These are phyloP conservation scores for Hypoxylon sp. DNA, from an alignment of 2,329 filamentous ascomycete species.

Conservation along the genomic window DNA sequence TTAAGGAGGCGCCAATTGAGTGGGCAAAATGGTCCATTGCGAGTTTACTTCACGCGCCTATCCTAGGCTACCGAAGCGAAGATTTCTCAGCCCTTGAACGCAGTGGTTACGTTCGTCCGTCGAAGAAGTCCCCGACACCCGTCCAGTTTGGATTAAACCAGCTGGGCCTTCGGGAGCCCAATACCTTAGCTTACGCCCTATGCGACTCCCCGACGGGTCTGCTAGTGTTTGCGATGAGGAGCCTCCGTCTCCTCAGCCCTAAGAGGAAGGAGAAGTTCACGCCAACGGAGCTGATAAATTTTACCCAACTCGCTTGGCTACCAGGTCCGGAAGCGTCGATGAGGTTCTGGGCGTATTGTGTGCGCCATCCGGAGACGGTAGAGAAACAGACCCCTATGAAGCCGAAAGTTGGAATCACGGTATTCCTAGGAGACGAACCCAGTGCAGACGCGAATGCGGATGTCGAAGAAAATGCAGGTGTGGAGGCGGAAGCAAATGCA, in stretches of 20 bases:
- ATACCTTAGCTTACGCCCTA: constrained; percentile 69
- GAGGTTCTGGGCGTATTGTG: constrained; percentile 65
- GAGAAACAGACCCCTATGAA: constrained; percentile 47
- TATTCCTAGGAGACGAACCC: constrained; percentile 57
- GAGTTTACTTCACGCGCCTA: constrained; percentile 58
- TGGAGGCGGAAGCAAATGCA: constrained; percentile 30
- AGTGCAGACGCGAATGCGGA: constrained; percentile 30
- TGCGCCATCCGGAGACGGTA: constrained; percentile 50
- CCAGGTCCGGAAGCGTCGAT: constrained; percentile 72
- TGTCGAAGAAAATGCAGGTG: constrained; percentile 29
- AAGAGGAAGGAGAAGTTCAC: constrained; percentile 56
- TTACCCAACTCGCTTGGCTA: constrained; percentile 73
- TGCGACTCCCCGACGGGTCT: constrained; percentile 72
- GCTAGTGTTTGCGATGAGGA: constrained; percentile 65
- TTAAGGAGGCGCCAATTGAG: constrained; percentile 57
- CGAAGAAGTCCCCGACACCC: constrained; percentile 37
- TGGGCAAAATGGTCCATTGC: constrained; percentile 70
- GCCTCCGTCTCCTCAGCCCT: constrained; percentile 57
- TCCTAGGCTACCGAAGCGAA: constrained; percentile 67
- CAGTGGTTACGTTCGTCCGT: constrained; percentile 31
- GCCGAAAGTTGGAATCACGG: constrained; percentile 60
- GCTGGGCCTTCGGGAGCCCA: constrained; percentile 58
- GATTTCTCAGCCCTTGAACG: constrained; percentile 61
- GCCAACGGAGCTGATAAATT: constrained; percentile 67
- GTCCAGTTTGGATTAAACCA: constrained; percentile 49